phyloP scores from a whole-genome alignment of 2,329 filamentous ascomycete species.

The Calonectria pteridis region DNA sequence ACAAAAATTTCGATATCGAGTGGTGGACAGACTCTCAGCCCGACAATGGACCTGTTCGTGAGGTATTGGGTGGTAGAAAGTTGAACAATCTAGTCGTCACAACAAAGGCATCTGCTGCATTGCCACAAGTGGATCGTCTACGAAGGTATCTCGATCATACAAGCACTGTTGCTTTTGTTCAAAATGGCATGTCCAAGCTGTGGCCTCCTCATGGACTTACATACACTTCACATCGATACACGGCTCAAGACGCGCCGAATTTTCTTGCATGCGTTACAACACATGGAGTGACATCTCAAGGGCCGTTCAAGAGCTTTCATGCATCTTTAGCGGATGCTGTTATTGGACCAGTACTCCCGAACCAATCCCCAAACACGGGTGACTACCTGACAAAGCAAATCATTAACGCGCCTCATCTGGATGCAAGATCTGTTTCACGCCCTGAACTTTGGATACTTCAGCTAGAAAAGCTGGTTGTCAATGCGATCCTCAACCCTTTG shows the following conservation, averaged over 20 bases:
- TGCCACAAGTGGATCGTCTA: constrained; percentile 71
- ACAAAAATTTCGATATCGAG: constrained; percentile 62
- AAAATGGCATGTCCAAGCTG: constrained; percentile 86
- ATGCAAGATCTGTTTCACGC: constrained; percentile 53
- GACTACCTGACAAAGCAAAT: constrained; percentile 59
- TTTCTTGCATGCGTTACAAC: constrained; percentile 78
- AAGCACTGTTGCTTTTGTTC: constrained; percentile 85
- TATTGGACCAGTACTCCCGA: constrained; percentile 60
- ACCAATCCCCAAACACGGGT: constrained; percentile 30
- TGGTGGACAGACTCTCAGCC: constrained; percentile 65
- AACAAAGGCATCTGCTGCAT: constrained; percentile 78
- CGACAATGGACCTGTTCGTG: constrained; percentile 49
- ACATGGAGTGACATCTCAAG: constrained; percentile 66
- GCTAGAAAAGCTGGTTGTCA: constrained; percentile 87
- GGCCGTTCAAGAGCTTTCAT: constrained; percentile 65
- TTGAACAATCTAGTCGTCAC: constrained; percentile 83
- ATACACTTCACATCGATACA: constrained; percentile 59
- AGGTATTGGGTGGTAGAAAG: constrained; percentile 53
- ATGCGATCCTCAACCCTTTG: constrained; percentile 86
- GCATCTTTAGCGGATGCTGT: constrained; percentile 62
- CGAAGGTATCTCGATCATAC: constrained; percentile 70
- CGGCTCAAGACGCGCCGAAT: constrained; percentile 62
- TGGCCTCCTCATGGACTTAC: constrained; percentile 65
- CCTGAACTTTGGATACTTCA: constrained; percentile 71
- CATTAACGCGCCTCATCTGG: constrained; percentile 57